Evolutionary conservation across 1,284 basidiomycete species (phyloP).

Genomic region (Cutaneotrichosporon sp.): DNA sequence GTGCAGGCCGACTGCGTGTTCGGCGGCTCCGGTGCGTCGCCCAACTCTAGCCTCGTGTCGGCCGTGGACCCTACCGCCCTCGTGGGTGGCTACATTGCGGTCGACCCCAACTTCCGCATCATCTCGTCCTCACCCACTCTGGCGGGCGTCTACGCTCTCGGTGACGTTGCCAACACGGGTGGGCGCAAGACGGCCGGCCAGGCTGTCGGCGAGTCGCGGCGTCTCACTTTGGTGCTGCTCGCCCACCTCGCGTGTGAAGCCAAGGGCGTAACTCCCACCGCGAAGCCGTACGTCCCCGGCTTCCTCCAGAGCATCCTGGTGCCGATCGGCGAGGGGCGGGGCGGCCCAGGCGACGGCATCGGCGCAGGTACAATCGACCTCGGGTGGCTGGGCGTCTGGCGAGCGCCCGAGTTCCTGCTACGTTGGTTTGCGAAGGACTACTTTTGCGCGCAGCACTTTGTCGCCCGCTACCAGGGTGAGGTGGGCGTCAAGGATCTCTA

Average conservation of each 20-base stretch:
- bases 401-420: constrained; percentile 11
- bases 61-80: constrained; percentile 29
- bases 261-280: no score
- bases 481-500: neutral
- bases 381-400: constrained; percentile 13
- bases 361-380: constrained; percentile 12
- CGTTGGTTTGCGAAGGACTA: constrained; percentile 20
- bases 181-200: constrained; percentile 17
- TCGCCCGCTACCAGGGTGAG: constrained; percentile 15
- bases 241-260: neutral
- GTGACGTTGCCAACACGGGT: constrained; percentile 33
- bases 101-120: constrained; percentile 45
- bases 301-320: neutral
- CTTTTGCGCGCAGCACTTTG: constrained; percentile 28
- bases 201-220: constrained; percentile 4
- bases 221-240: constrained; percentile 1
- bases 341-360: constrained; percentile 7
- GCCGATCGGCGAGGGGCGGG: constrained; percentile 13
- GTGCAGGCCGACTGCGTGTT: constrained; percentile 55
- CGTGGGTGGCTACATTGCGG: constrained; percentile 42
- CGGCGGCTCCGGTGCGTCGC: constrained; percentile 50
- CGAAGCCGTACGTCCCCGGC: neutral
- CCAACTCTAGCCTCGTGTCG: constrained; percentile 47
- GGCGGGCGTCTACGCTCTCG: constrained; percentile 42
- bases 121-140: constrained; percentile 15